phyloP scores from a whole-genome alignment of 306 rosid species.

The Betula pendula region DNA sequence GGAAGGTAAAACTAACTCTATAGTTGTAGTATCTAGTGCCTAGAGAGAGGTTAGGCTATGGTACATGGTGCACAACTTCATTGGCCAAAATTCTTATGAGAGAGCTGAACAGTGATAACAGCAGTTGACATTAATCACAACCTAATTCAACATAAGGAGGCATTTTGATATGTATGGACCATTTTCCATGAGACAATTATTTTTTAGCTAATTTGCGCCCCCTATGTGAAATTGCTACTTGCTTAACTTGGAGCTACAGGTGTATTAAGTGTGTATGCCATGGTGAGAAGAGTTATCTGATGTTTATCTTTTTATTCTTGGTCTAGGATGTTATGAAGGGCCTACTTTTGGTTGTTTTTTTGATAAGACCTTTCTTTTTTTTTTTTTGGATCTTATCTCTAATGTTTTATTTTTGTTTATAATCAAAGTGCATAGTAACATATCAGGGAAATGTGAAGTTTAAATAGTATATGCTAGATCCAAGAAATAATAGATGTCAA shows the following conservation, averaged over 20 bases:
- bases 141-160: neutral
- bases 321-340: neutral
- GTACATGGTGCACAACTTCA: neutral
- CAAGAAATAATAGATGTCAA: neutral
- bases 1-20: neutral
- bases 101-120: neutral
- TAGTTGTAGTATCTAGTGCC: no score
- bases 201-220: neutral
- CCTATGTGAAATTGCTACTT: neutral
- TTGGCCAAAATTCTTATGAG: neutral
- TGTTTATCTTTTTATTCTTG: neutral
- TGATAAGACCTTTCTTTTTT: neutral
- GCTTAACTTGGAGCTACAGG: neutral
- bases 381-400: neutral
- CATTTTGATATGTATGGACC: neutral
- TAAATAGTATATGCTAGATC: neutral
- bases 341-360: neutral
- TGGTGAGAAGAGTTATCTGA: neutral
- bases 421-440: neutral
- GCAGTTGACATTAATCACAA: neutral
- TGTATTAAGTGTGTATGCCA: neutral
- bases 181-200: neutral
- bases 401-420: neutral
- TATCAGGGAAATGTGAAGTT: neutral
- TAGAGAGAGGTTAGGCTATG: neutral